Evolutionary conservation across 176 grass and related monocot genomes (phyloP).

Genomic region (Cenchrus fungigraminus): DNA sequence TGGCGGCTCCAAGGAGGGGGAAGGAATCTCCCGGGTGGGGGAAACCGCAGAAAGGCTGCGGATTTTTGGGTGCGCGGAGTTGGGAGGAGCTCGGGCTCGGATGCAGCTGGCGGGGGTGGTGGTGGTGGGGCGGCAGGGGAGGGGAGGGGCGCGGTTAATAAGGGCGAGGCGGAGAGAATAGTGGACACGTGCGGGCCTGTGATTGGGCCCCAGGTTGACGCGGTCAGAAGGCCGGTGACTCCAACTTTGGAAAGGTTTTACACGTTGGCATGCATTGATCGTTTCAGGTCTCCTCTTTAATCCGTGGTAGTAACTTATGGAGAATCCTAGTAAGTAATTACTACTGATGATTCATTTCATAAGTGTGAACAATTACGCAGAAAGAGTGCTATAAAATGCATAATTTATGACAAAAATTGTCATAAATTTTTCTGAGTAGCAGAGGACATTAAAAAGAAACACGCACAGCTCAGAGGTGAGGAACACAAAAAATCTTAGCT

Average conservation of each 20-base stretch:
- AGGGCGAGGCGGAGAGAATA: background rate
- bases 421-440: too few species aligned
- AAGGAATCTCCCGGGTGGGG: background rate
- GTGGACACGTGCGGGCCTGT: background rate
- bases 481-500: too few species aligned
- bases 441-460: too few species aligned
- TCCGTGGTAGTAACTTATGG: background rate
- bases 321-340: background rate
- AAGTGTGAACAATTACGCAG: too few species aligned
- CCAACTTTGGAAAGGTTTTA: background rate
- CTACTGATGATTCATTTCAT: too few species aligned
- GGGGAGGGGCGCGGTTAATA: constrained; percentile 44
- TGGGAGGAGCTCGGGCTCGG: background rate
- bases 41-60: background rate
- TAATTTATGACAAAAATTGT: too few species aligned
- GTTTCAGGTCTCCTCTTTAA: background rate
- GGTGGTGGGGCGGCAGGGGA: background rate
- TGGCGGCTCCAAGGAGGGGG: background rate
- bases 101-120: background rate
- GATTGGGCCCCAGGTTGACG: background rate
- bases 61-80: background rate
- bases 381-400: too few species aligned
- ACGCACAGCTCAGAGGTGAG: too few species aligned
- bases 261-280: background rate
- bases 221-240: background rate